Conservation (phyloP, 371 early-diverging fungal species). For the Blakeslea trispora region DNA sequence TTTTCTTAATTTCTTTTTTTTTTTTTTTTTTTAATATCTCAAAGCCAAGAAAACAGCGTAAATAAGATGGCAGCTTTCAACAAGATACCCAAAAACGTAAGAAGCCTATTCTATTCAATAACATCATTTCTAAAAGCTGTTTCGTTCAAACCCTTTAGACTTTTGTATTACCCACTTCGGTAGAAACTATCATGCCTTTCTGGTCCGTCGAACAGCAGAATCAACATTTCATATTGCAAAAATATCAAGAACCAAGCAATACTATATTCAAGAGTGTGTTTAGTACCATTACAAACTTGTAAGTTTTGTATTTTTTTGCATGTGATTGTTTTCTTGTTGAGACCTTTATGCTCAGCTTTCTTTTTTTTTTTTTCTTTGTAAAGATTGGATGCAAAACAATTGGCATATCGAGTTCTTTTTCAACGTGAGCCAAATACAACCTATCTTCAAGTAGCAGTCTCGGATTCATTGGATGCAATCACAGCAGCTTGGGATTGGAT, state of each 20-base stretch:
- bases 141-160: slow-evolving; percentile 17
- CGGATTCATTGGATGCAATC: slow-evolving; percentile 77
- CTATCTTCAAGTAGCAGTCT: slow-evolving; percentile 66
- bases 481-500: slow-evolving; percentile 89
- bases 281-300: slow-evolving; percentile 79
- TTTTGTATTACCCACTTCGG: slow-evolving; percentile 43
- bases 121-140: too few relatives aligned
- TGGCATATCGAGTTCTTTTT: slow-evolving; percentile 86
- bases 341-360: too few relatives aligned
- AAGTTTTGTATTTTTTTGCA: slow-evolving; percentile 56
- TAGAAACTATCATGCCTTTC: slow-evolving; percentile 46
- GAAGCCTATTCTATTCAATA: background rate
- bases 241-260: slow-evolving; percentile 59
- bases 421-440: slow-evolving; percentile 50
- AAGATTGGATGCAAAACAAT: slow-evolving; percentile 86
- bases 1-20: too few relatives aligned
- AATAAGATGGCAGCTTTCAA: background rate
- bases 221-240: slow-evolving; percentile 71
- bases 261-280: slow-evolving; percentile 60
- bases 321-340: slow-evolving; percentile 5
- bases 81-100: slow-evolving; percentile 25
- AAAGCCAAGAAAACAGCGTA: too few relatives aligned
- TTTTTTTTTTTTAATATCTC: too few relatives aligned
- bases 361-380: background rate
- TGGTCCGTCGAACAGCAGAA: slow-evolving; percentile 65